Conservation (phyloP, 2,329 filamentous ascomycete genomes). For the Xylaria sp. region DNA sequence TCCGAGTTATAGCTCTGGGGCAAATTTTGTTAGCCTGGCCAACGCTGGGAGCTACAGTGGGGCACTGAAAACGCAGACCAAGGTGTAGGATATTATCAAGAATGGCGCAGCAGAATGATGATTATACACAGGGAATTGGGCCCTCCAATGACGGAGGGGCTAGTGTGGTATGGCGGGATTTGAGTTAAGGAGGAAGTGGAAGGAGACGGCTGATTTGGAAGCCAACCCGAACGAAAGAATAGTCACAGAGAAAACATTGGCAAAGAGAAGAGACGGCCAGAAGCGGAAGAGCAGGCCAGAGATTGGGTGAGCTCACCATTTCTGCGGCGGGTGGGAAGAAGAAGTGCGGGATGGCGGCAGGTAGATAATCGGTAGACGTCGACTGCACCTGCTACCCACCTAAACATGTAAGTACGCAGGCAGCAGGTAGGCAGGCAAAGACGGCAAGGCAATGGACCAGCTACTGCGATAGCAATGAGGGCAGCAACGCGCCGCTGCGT, state of each 20-base stretch:
- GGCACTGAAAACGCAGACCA: background rate
- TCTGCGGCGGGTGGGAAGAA: constrained; percentile 15
- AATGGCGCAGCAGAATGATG: background rate
- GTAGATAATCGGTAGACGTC: background rate
- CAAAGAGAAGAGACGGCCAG: constrained; percentile 1
- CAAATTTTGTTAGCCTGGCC: constrained; percentile 31
- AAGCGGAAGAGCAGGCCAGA: constrained; percentile 3
- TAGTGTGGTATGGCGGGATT: background rate
- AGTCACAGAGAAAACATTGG: constrained; percentile 6
- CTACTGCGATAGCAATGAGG: background rate
- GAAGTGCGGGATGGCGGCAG: background rate
- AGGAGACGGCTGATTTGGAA: background rate
- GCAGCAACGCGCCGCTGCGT: constrained; percentile 13
- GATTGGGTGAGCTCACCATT: constrained; percentile 29
- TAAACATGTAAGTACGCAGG: background rate
- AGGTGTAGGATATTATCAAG: background rate
- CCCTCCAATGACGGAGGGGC: background rate
- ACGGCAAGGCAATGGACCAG: background rate
- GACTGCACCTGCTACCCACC: background rate
- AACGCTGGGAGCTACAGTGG: background rate
- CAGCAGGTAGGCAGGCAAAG: background rate
- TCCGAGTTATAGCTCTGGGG: constrained; percentile 57
- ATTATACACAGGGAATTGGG: background rate
- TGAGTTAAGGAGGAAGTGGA: constrained; percentile 2
- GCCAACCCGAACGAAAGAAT: constrained; percentile 1